phyloP scores from a whole-genome alignment of 805 yeast species.

The Wickerhamiella nectarea region DNA sequence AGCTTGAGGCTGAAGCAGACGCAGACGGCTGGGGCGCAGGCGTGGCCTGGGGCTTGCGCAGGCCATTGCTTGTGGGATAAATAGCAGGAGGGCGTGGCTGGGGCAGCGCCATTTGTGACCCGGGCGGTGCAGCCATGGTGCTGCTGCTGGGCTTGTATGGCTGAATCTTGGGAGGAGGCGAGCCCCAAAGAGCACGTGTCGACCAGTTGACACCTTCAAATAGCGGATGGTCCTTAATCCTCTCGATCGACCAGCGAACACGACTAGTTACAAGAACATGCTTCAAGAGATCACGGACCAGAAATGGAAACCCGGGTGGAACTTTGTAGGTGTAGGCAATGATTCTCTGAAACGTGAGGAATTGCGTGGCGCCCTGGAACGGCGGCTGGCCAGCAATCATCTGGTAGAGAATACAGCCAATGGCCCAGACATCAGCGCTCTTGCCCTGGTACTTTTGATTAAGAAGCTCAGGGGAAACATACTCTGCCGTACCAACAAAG shows the following conservation, averaged over 20 bases:
- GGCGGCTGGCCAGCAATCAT: conserved; percentile 78
- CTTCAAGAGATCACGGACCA: conserved; percentile 51
- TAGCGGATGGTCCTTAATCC: conserved; percentile 58
- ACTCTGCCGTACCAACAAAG: conserved; percentile 95
- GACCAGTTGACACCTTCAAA: conserved; percentile 61
- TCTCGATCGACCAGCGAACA: conserved; percentile 42
- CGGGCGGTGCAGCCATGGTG: conserved; percentile 16
- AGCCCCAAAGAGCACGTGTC: conserved; percentile 53
- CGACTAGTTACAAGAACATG: conserved; percentile 58
- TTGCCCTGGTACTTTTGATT: conserved; percentile 68
- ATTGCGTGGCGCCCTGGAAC: conserved; percentile 74
- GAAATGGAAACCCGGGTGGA: conserved; percentile 50
- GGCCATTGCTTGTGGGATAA: not conserved
- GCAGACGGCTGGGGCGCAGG: not conserved
- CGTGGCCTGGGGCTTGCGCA: not conserved
- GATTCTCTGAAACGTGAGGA: conserved; percentile 78
- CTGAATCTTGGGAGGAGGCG: conserved; percentile 51
- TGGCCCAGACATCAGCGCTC: conserved; percentile 84
- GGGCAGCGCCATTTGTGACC: conserved; percentile 4
- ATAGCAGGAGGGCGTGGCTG: conserved; percentile 1
- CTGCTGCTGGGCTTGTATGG: conserved; percentile 27
- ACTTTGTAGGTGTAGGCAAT: conserved; percentile 61
- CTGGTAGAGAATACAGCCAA: conserved; percentile 80
- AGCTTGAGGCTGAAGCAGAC: not conserved
- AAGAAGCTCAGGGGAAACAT: conserved; percentile 84